Evolutionary conservation across 2,329 filamentous ascomycete species (phyloP).

Genomic region (Ophiosphaerella narmari): DNA sequence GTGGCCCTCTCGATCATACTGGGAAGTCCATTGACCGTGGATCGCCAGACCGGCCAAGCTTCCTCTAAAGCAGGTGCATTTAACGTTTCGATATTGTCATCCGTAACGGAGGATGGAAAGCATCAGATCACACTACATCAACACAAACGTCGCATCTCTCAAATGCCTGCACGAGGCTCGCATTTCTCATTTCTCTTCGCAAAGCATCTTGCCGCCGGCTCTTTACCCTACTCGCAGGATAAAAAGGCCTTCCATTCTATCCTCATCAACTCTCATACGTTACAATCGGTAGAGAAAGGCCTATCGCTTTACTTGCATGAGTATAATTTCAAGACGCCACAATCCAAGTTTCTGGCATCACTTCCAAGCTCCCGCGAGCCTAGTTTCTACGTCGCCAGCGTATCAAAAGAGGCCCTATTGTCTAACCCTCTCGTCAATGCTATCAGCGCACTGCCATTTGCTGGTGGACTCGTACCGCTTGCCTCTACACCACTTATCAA

Average conservation of each 20-base stretch:
- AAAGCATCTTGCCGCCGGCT: constrained; percentile 40
- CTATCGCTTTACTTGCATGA: constrained; percentile 17
- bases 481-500: constrained; percentile 28
- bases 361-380: constrained; percentile 28
- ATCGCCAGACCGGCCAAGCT: constrained; percentile 1
- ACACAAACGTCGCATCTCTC: constrained; percentile 28
- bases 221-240: constrained; percentile 32
- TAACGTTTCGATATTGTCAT: constrained; percentile 28
- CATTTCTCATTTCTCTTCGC: constrained; percentile 37
- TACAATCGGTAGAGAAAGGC: constrained; percentile 26
- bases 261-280: constrained; percentile 27
- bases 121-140: constrained; percentile 28
- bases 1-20: constrained; percentile 35
- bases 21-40: constrained; percentile 21
- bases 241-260: constrained; percentile 24
- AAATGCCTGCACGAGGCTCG: constrained; percentile 27
- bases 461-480: constrained; percentile 32
- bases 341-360: constrained; percentile 22
- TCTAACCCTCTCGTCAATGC: constrained; percentile 27
- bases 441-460: constrained; percentile 35
- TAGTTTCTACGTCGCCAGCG: constrained; percentile 23
- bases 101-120: constrained; percentile 13
- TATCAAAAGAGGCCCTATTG: constrained; percentile 16
- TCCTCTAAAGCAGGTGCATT: constrained; percentile 28
- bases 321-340: constrained; percentile 8